Percentiles rank a stretch among this genome's conserved stretches.
These are phyloP conservation scores for Smithsoniella earleae DNA, from an alignment of 163 green algal species.

Conservation along the genomic window DNA sequence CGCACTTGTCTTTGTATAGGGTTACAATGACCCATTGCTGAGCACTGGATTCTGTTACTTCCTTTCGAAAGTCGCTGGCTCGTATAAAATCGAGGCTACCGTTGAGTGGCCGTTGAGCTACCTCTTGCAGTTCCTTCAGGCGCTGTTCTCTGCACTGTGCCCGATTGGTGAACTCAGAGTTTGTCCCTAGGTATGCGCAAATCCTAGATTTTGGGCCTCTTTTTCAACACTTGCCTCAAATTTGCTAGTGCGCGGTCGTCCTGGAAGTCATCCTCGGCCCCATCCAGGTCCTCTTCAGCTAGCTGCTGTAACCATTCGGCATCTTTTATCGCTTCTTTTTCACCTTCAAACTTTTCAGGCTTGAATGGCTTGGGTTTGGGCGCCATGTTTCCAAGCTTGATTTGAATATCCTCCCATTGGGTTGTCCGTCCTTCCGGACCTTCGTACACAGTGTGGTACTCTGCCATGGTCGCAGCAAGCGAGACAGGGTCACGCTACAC, in stretches of 20 bases:
- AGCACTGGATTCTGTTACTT: conserved; percentile 60
- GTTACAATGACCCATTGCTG: conserved; percentile 66
- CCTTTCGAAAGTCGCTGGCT: conserved; percentile 59
- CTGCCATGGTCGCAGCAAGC: no score
- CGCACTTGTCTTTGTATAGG: conserved; percentile 68
- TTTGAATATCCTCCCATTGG: conserved; percentile 83
- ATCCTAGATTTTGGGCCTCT: no score
- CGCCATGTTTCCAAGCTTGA: conserved; percentile 64
- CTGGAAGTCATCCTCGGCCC: conserved; percentile 64
- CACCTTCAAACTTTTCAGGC: conserved; percentile 44
- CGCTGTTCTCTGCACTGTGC: conserved; percentile 48
- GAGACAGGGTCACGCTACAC: no score
- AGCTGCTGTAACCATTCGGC: conserved; percentile 36
- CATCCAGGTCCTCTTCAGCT: conserved; percentile 51
- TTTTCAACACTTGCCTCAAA: no score
- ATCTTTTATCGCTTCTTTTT: conserved; percentile 42
- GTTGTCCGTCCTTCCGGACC: conserved; percentile 62
- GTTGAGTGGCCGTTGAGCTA: conserved; percentile 41
- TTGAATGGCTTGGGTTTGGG: conserved; percentile 49
- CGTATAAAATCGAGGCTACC: conserved; percentile 55
- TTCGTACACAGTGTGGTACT: conserved; percentile 76
- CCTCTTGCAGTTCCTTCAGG: conserved; percentile 58
- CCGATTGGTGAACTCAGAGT: no score
- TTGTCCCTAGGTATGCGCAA: no score
- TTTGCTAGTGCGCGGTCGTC: conserved; percentile 73